These are phyloP conservation scores for Parmales sp. DNA, from an alignment of 108 stramenopile genomes.

Conservation along the genomic window DNA sequence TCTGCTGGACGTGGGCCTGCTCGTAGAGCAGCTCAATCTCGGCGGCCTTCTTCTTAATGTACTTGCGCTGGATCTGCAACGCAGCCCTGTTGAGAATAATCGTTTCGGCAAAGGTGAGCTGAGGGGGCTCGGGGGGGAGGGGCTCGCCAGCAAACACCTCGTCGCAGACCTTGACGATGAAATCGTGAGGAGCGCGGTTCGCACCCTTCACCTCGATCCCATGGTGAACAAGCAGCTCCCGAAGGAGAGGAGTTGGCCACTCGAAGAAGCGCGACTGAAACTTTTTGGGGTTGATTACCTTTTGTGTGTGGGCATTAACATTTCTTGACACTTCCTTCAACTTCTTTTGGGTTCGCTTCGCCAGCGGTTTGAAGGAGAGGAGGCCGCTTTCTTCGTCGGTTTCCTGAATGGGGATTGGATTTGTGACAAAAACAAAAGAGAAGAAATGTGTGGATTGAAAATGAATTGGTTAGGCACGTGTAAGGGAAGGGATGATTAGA, in stretches of 20 bases:
- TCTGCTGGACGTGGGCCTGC: background rate
- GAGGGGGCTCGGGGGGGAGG: background rate
- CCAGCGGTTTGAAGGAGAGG: too few species aligned
- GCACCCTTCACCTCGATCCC: slow-evolving; percentile 37
- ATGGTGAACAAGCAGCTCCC: slow-evolving; percentile 34
- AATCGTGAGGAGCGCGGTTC: slow-evolving; percentile 36
- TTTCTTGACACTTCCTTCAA: too few species aligned
- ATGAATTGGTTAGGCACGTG: too few species aligned
- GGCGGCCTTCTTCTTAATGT: background rate
- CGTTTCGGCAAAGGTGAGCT: background rate
- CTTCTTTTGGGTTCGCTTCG: too few species aligned
- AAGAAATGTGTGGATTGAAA: too few species aligned
- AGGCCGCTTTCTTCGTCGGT: too few species aligned
- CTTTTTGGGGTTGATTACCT: too few species aligned
- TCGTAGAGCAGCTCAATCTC: background rate
- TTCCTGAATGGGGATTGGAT: too few species aligned
- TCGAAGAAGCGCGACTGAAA: background rate
- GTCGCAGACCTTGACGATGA: slow-evolving; percentile 40
- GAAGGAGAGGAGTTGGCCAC: background rate
- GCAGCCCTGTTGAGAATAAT: background rate
- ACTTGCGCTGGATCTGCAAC: background rate
- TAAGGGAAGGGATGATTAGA: too few species aligned
- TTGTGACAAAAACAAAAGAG: too few species aligned
- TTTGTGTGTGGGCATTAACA: too few species aligned
- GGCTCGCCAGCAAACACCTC: slow-evolving; percentile 25